Percentiles rank a stretch among this genome's conserved stretches.
Conservation (phyloP, 345 rosid species). For the Streptanthus diversifolius region DNA sequence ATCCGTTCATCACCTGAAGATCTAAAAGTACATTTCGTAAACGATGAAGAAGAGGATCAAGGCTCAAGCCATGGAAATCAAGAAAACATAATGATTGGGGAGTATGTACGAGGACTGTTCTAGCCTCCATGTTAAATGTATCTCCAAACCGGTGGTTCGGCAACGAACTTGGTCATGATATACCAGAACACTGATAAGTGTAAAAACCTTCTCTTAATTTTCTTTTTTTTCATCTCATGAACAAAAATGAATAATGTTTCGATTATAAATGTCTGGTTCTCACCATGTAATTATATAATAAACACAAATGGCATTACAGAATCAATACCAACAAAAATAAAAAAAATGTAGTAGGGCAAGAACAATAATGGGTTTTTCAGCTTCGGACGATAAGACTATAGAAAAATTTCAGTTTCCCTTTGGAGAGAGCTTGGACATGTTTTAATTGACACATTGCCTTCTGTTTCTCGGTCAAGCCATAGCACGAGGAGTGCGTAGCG, state of each 20-base stretch:
- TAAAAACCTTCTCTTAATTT: too few species aligned
- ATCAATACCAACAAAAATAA: neutral
- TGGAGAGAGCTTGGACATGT: constrained; percentile 44
- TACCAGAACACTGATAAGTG: neutral
- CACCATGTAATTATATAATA: constrained; percentile 1
- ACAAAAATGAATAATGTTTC: neutral
- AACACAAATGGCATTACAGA: constrained; percentile 1
- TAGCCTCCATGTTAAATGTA: neutral
- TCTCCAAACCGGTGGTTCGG: neutral
- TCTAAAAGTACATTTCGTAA: neutral
- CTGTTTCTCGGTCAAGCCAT: constrained; percentile 59
- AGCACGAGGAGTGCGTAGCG: constrained; percentile 50
- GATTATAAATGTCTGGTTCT: neutral
- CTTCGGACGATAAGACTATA: constrained; percentile 8
- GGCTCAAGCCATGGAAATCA: neutral
- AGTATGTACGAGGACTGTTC: neutral
- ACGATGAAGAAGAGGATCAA: neutral
- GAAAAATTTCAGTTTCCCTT: constrained; percentile 58
- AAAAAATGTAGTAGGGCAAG: constrained; percentile 5
- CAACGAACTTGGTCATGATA: neutral
- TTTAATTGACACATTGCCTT: constrained; percentile 58
- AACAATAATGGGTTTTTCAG: constrained; percentile 19
- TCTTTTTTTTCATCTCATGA: neutral
- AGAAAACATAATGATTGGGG: neutral
- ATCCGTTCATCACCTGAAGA: constrained; percentile 8